Base-by-base conservation (phyloP, 257 asterid genomes). In the Solanum bulbocastanum region DNA sequence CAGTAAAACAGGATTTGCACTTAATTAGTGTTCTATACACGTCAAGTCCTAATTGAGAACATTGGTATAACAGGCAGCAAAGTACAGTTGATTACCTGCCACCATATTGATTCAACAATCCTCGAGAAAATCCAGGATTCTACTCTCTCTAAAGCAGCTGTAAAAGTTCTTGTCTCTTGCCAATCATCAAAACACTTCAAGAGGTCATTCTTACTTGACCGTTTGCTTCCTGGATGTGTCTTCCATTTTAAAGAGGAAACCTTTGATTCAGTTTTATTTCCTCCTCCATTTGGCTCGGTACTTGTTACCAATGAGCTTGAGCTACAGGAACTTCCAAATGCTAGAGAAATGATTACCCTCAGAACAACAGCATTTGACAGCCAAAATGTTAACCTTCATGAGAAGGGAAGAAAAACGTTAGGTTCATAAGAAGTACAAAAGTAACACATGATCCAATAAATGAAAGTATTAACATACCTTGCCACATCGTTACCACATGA, bases 91-190 rank as follows among this genome's bases (percentile, higher is more conserved):
- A 89, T 90, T 85, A 97, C 99, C 99, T 97, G 99, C 99, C 99
- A 97, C 99, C 99, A 97, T 91, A 97, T 94, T 23, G 98, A 97
- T 90, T 97, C 99, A 68, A 97, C 96, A 37, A 95, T 94, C 92
- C 99, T 93, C 72, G 93, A 93, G 92, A 97, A 97, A 88, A 97
- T 94, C 99, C 99, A 96, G 72, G 98, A 94, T 91, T 97, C 99
- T 23, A 97, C 94, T 91, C 93, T 95, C 92, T 92, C 98, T 90
- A 97, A 92, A 87, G 99, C 94, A 91, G 93, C 93, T 85, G 94
- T 94, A 88, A 95, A 94, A 83, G 96, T 93, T 91, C 93, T 92
- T 83, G 99, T 95, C 90, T 96, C 98, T 91, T 96, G 98, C 99
- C 99, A 97, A 90, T 96, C 98, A 87, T 96, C 98, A 52, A 93